A percentile compares a stretch with the other conserved stretches of the same genome.
Evolutionary conservation across 441 rosid species (phyloP).

Genomic region (Biscutella laevigata): DNA sequence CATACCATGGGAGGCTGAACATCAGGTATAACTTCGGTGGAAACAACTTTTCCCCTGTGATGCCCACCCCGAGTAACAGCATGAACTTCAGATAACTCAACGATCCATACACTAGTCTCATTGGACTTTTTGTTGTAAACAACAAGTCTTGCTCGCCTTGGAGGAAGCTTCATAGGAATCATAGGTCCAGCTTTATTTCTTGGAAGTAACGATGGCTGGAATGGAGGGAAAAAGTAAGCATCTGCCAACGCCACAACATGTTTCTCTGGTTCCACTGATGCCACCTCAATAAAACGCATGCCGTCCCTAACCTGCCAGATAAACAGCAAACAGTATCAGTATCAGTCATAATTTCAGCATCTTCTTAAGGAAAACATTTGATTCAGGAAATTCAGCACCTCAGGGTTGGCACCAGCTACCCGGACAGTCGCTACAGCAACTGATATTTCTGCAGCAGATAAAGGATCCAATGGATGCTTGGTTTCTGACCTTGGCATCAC

Average conservation of each 20-base stretch:
- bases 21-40: constrained; percentile 58
- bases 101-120: constrained; percentile 73
- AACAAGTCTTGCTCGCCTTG: constrained; percentile 65
- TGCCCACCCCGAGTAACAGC: constrained; percentile 83
- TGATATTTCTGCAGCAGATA: constrained; percentile 73
- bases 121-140: constrained; percentile 73
- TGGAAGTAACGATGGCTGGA: constrained; percentile 73
- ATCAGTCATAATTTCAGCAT: not conserved
- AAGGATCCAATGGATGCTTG: constrained; percentile 75
- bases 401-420: constrained; percentile 87
- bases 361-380: too few species aligned
- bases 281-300: constrained; percentile 80
- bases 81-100: constrained; percentile 75
- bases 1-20: constrained; percentile 88
- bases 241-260: constrained; percentile 75
- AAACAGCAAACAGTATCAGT: not conserved
- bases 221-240: constrained; percentile 86
- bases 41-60: constrained; percentile 78
- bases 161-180: constrained; percentile 72
- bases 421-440: constrained; percentile 84
- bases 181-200: constrained; percentile 70
- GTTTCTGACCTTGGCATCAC: constrained; percentile 65
- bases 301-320: constrained; percentile 64
- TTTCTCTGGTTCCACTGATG: constrained; percentile 62
- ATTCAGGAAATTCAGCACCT: too few species aligned